phyloP scores from a whole-genome alignment of 2,329 filamentous ascomycete genomes.

The Arachnopeziza araneosa region DNA sequence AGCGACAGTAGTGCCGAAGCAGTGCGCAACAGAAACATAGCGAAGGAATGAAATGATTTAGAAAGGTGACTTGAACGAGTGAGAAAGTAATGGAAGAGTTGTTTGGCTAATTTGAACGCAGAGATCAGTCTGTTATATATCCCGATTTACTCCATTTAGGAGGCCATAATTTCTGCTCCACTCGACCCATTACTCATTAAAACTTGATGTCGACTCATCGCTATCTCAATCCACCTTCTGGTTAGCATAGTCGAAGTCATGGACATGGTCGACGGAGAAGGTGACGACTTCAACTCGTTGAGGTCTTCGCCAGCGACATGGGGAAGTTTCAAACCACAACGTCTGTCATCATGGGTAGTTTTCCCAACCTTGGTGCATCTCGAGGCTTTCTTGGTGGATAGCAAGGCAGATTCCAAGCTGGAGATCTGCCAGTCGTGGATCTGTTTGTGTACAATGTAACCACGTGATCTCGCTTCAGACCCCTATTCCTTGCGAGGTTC shows the following conservation, averaged over 20 bases:
- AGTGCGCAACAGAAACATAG: background rate
- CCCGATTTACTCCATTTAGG: background rate
- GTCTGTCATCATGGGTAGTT: background rate
- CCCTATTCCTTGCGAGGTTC: background rate
- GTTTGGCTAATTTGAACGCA: background rate
- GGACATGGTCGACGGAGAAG: background rate
- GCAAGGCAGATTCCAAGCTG: background rate
- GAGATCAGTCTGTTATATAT: background rate
- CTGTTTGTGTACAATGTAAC: background rate
- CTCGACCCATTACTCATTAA: background rate
- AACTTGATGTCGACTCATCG: background rate
- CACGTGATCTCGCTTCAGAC: background rate
- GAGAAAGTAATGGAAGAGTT: background rate
- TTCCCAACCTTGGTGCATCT: too few relatives aligned
- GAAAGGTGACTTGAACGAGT: background rate
- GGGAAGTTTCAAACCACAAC: background rate
- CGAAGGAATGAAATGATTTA: background rate
- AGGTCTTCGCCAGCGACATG: background rate
- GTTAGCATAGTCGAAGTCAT: background rate
- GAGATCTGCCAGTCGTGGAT: background rate
- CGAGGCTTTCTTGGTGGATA: background rate
- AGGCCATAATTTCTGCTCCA: background rate
- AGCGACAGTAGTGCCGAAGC: background rate
- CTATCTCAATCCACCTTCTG: background rate
- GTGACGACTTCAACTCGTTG: background rate